Base-by-base conservation (phyloP, 805 yeast genomes). In the Wickerhamiella shivajii region DNA sequence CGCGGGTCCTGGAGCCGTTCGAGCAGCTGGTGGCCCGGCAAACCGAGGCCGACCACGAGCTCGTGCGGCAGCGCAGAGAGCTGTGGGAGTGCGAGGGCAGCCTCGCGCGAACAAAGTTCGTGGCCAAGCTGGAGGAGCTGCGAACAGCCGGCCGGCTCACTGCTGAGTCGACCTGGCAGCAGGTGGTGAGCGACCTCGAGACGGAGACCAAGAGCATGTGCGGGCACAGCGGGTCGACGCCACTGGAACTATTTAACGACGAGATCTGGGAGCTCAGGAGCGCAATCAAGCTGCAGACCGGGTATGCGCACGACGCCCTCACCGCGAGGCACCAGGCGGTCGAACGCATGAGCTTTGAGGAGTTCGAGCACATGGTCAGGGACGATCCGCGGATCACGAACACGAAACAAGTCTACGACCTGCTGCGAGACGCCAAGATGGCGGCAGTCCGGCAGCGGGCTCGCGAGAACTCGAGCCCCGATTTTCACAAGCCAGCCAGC, bases 341-440 rank as follows among this genome's bases (percentile, higher is more conserved):
- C 24, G 24, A 27, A 3, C 23, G 19, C 66, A 61, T 13, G 66
- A 68, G 2, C 66, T 63, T 14, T 27, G 42, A 46, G 4, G 56
- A 52, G 7, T 83, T 76, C 48, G 44, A 61, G 12, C 50, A 57
- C 2, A 60, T 83, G 66, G 56, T 84, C 7, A 51, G 56, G 21
- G 69, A 65, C 1, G 53, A 65, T 24, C 55, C 6, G 26, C 19
- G 14, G 11, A 9, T 29, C 26, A 16, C 4, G 16, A 11, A 22
- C 15, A 12, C 26, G 2, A 21, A 31, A 25, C 34, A 63, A 6
- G 80, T 83, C 3, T 84, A 76, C 50, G 65, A 77, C 0, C 24
- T 10, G 19, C 23, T 27, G 66, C 77, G 0, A 78, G 87, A 85
- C 66, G 90, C 0, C 81, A 81, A 52, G 69, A 66, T 31, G 60